Base-by-base conservation (phyloP, 1,284 basidiomycete genomes). In the Phellopilus nigrolimitatus region DNA sequence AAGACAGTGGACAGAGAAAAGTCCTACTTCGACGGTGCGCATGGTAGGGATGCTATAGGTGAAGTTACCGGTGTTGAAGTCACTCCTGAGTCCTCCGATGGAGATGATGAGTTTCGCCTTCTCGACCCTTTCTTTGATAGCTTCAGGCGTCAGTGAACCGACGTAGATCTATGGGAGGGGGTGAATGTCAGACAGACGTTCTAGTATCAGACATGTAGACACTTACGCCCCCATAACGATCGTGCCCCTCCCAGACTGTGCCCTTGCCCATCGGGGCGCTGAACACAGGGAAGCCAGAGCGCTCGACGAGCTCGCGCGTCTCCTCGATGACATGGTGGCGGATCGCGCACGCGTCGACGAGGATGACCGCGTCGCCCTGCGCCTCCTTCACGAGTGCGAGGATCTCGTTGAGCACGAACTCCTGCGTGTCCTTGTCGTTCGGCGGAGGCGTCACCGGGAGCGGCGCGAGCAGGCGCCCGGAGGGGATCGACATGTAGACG, bases 31-130 rank as follows among this genome's bases (percentile, higher is more conserved):
- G 53, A 89, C 72, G 7, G 78, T 79, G 30, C 75, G 74, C 27
- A 65, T 70, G 9, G 66, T 74, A 50, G 84, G 84, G 64, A 85
- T 80, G 47, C 75, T 78, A 60, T 87, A 88, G 0, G 85, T 85
- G 65, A 88, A 91, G 67, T 85, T 84, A 40, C 88, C 91, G 13
- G 87, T 88, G 65, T 98, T 97, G 75, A 95, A 97, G 66, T 98
- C 95, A 54, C 79, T 84, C 69, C 84, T 84, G 44, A 97, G 70
- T 0, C 75, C 71, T 17, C 95, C 95, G 54, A 97, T 73, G 33
- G 86, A 89, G 27, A 98, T 70, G 53, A 95, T 84, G 46, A 97
- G 75, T 62, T 91, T 92, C 8, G 92, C 84, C 1, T 66, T 71
- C 68, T 97, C 92, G 30, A 97, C 84, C 55, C 79, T 81, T 48